Percentiles rank a stretch among this genome's conserved stretches.
Conservation (phyloP, 2,329 filamentous ascomycete species). For the Ramularia collo-cygni region DNA sequence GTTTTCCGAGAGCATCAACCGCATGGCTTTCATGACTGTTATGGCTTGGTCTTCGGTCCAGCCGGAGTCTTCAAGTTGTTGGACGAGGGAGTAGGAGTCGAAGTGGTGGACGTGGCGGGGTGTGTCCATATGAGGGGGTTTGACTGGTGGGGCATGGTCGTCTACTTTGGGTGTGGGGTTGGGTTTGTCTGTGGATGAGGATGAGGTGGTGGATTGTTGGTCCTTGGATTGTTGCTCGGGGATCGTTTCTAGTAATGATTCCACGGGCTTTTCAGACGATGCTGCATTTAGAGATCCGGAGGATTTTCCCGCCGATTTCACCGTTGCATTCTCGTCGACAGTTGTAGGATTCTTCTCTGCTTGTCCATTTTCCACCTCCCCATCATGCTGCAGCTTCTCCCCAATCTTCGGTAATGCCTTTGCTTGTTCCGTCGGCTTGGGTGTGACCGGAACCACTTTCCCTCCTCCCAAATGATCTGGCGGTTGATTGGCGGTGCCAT, state of each 20-base stretch:
- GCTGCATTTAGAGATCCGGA: constrained; percentile 8
- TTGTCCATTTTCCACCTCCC: constrained; percentile 21
- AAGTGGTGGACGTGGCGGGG: constrained; percentile 91
- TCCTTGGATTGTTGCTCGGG: constrained; percentile 22
- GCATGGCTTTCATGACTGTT: constrained; percentile 86
- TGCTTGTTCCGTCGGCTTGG: constrained; percentile 7
- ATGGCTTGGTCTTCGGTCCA: constrained; percentile 71
- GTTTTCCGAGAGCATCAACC: constrained; percentile 68
- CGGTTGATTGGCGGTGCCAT: constrained; percentile 44
- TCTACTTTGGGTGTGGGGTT: constrained; percentile 21
- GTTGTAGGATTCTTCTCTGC: constrained; percentile 12
- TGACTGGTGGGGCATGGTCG: constrained; percentile 47
- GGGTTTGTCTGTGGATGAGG: too few species aligned
- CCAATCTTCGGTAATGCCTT: constrained; percentile 27
- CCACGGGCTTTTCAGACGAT: constrained; percentile 20
- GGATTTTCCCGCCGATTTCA: constrained; percentile 7
- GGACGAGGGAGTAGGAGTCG: constrained; percentile 85
- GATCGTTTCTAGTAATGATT: constrained; percentile 25
- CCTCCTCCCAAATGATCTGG: constrained; percentile 32
- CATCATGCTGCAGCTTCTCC: constrained; percentile 24
- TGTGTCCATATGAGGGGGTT: constrained; percentile 53
- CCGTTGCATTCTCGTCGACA: constrained; percentile 11
- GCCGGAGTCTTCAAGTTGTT: constrained; percentile 63
- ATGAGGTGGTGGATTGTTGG: too few species aligned
- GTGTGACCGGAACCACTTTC: constrained; percentile 19